These are phyloP conservation scores for Catharanthus roseus DNA, from an alignment of 257 asterid genomes.

Conservation along the genomic window DNA sequence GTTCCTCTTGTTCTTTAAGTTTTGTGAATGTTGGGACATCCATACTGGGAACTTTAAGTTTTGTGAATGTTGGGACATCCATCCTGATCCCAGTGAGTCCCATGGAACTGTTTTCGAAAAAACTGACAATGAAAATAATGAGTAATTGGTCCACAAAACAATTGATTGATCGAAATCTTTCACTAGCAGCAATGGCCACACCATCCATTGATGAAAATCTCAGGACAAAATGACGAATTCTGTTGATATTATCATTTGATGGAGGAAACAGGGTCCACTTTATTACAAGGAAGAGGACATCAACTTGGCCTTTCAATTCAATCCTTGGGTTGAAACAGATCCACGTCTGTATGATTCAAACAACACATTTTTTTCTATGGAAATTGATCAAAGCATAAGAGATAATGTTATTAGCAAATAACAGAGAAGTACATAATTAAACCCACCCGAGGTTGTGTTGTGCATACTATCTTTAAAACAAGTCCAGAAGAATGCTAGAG, in stretches of 20 bases:
- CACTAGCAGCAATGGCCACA: constrained; percentile 6
- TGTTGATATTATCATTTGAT: background rate
- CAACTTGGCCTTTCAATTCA: background rate
- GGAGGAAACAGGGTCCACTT: background rate
- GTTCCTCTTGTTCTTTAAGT: too few relatives aligned
- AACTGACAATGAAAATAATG: constrained; percentile 9
- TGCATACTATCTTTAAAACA: too few relatives aligned
- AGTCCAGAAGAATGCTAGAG: too few relatives aligned
- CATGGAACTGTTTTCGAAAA: background rate
- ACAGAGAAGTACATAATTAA: too few relatives aligned
- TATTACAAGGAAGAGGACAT: background rate
- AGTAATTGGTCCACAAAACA: background rate
- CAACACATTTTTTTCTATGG: too few relatives aligned
- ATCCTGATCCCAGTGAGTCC: too few relatives aligned
- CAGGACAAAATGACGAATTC: background rate
- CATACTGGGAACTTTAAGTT: too few relatives aligned
- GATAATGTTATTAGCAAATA: too few relatives aligned
- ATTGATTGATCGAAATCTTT: background rate
- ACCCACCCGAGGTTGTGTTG: too few relatives aligned
- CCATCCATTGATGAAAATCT: background rate
- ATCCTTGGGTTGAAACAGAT: constrained; percentile 7
- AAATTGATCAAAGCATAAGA: too few relatives aligned
- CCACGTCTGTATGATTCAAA: constrained; percentile 8
- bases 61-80: too few relatives aligned
- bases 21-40: background rate